These are phyloP conservation scores for Linderina pennispora DNA, from an alignment of 192 early-diverging fungal species.

Conservation along the genomic window DNA sequence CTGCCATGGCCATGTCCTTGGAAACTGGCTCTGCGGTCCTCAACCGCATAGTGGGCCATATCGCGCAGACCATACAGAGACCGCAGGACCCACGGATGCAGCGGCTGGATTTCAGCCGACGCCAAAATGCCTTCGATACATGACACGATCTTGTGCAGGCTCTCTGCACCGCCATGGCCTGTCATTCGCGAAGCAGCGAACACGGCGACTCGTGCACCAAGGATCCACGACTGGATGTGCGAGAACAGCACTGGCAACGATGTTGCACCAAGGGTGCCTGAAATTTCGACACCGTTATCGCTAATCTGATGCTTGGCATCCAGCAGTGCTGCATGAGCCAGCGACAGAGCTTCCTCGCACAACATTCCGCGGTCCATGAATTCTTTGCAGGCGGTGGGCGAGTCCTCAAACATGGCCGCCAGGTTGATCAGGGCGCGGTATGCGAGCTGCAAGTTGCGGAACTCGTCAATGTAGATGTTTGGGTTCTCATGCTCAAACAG, in stretches of 20 bases:
- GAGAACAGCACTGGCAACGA: constrained; percentile 23
- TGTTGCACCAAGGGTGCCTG: constrained; percentile 18
- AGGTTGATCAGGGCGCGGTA: constrained; percentile 30
- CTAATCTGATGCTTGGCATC: too few relatives aligned
- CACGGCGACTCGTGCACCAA: constrained; percentile 34
- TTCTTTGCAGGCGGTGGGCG: too few relatives aligned
- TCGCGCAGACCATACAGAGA: constrained; percentile 10
- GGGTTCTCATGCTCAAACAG: constrained; percentile 74
- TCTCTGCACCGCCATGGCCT: background rate
- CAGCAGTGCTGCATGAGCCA: too few relatives aligned
- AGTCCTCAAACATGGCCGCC: constrained; percentile 6
- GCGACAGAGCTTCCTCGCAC: background rate
- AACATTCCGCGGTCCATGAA: too few relatives aligned
- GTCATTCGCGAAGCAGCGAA: constrained; percentile 17
- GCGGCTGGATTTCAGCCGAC: constrained; percentile 6
- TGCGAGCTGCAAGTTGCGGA: constrained; percentile 57
- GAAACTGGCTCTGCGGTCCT: background rate
- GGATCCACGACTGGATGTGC: constrained; percentile 42
- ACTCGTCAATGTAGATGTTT: constrained; percentile 70
- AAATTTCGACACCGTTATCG: constrained; percentile 4
- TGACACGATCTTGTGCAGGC: background rate
- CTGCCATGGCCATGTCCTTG: constrained; percentile 13
- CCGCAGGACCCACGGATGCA: constrained; percentile 36
- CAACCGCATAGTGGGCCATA: background rate
- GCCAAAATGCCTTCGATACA: too few relatives aligned